These are phyloP conservation scores for Cryphonectria parasitica DNA, from an alignment of 2,329 filamentous ascomycete genomes.

Conservation along the genomic window DNA sequence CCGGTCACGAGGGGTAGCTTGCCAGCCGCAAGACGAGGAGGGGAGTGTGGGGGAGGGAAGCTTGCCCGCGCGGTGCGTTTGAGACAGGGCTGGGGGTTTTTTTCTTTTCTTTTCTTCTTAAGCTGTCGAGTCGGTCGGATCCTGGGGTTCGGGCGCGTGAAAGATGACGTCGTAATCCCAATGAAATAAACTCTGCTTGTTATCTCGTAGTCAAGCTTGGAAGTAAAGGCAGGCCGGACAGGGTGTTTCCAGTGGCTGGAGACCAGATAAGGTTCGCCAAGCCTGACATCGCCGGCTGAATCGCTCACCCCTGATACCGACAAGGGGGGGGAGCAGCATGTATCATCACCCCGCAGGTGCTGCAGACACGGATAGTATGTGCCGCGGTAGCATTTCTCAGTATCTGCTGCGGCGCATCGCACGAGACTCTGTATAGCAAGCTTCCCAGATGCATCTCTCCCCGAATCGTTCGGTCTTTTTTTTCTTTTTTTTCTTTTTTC, in stretches of 20 bases:
- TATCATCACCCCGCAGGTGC: not conserved
- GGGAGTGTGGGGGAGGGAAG: not conserved
- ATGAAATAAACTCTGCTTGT: slow-evolving; percentile 22
- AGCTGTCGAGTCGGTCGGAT: slow-evolving; percentile 16
- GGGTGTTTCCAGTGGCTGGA: slow-evolving; percentile 16
- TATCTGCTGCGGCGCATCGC: slow-evolving; percentile 17
- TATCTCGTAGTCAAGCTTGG: slow-evolving; percentile 18
- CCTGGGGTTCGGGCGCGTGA: slow-evolving; percentile 5
- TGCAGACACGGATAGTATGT: not conserved
- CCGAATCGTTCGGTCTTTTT: not conserved
- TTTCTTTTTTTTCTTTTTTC: not conserved
- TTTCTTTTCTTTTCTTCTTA: not conserved
- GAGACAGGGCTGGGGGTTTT: slow-evolving; percentile 18
- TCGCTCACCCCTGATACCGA: slow-evolving; percentile 12
- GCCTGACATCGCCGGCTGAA: slow-evolving; percentile 14
- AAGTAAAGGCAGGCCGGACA: slow-evolving; percentile 11
- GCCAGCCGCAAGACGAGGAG: not conserved
- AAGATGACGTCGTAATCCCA: slow-evolving; percentile 23
- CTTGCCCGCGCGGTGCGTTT: slow-evolving; percentile 9
- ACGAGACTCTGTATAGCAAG: slow-evolving; percentile 17
- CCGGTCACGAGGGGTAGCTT: slow-evolving; percentile 14
- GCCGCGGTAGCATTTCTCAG: slow-evolving; percentile 7
- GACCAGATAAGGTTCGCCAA: slow-evolving; percentile 23
- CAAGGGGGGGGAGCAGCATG: not conserved
- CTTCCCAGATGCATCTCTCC: slow-evolving; percentile 14